These are phyloP conservation scores for Penstemon newberryi DNA, from an alignment of 257 asterid species.

Conservation along the genomic window DNA sequence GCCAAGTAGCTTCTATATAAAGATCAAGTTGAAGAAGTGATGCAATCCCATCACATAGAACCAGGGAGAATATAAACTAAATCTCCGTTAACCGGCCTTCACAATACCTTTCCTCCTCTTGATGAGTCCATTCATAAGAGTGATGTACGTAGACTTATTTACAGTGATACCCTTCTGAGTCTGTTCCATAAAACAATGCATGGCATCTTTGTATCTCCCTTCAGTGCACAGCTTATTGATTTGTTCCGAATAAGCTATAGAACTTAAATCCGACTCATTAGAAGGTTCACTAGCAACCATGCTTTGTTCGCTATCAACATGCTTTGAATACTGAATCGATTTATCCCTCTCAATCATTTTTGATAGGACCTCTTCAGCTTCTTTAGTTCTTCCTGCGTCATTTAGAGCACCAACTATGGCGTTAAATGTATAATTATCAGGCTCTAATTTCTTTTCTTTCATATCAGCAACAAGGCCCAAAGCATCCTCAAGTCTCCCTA, in stretches of 20 bases:
- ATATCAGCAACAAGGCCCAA: slow-evolving; percentile 60
- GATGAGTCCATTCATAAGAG: slow-evolving; percentile 77
- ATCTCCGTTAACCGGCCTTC: slow-evolving; percentile 27
- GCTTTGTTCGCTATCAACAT: slow-evolving; percentile 30
- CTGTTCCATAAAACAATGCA: slow-evolving; percentile 54
- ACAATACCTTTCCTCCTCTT: slow-evolving; percentile 68
- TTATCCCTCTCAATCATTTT: slow-evolving; percentile 42
- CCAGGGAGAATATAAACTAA: neutral
- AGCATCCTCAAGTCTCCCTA: slow-evolving; percentile 61
- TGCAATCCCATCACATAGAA: slow-evolving; percentile 4
- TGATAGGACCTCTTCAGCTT: slow-evolving; percentile 56
- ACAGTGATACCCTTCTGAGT: slow-evolving; percentile 58
- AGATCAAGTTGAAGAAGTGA: slow-evolving; percentile 5
- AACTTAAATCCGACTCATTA: slow-evolving; percentile 39
- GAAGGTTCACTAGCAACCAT: slow-evolving; percentile 31
- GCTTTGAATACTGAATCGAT: slow-evolving; percentile 19
- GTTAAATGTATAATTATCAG: slow-evolving; percentile 60
- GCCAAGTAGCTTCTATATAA: neutral
- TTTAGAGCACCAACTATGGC: slow-evolving; percentile 57
- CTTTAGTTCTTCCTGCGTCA: slow-evolving; percentile 53
- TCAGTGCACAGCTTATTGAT: slow-evolving; percentile 67
- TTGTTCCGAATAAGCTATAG: slow-evolving; percentile 50
- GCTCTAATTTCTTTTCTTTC: slow-evolving; percentile 75
- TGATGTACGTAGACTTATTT: slow-evolving; percentile 53
- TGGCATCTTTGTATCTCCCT: slow-evolving; percentile 86